Percentiles rank a stretch among this genome's conserved stretches.
Evolutionary conservation across 2,329 filamentous ascomycete genomes (phyloP).

Genomic region (Zasmidium citrigriseum): DNA sequence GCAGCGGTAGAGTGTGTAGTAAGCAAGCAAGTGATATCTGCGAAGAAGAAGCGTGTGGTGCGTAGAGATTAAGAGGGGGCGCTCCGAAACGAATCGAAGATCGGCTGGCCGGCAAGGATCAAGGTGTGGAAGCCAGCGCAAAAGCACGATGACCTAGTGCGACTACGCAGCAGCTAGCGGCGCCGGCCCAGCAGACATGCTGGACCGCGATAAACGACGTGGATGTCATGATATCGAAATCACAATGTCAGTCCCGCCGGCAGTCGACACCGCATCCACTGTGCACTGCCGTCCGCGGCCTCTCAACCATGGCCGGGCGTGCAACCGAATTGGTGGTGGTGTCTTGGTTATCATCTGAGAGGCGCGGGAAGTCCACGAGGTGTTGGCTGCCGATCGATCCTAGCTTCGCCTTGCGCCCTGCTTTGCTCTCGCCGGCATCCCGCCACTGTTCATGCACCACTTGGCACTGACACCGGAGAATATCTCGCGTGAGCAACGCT

Average conservation of each 20-base stretch:
- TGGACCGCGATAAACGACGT: neutral
- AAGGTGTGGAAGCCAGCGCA: neutral
- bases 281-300: too few species aligned
- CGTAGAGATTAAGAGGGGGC: neutral
- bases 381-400: neutral
- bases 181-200: neutral
- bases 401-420: neutral
- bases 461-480: neutral
- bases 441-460: constrained; percentile 1
- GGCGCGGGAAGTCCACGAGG: neutral
- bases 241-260: too few species aligned
- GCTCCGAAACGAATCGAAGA: constrained; percentile 1
- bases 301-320: neutral
- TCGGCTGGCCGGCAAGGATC: neutral
- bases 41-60: neutral
- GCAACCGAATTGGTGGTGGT: neutral
- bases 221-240: too few species aligned
- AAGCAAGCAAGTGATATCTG: neutral
- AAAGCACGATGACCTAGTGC: constrained; percentile 1
- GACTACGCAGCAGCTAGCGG: neutral
- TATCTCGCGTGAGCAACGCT: neutral
- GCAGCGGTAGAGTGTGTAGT: constrained; percentile 5
- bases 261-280: too few species aligned
- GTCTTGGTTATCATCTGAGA: neutral
- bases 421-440: neutral